Percentiles rank a stretch among this genome's conserved stretches.
phyloP scores from a whole-genome alignment of 2,329 filamentous ascomycete species.

The Colletotrichum falcatum region DNA sequence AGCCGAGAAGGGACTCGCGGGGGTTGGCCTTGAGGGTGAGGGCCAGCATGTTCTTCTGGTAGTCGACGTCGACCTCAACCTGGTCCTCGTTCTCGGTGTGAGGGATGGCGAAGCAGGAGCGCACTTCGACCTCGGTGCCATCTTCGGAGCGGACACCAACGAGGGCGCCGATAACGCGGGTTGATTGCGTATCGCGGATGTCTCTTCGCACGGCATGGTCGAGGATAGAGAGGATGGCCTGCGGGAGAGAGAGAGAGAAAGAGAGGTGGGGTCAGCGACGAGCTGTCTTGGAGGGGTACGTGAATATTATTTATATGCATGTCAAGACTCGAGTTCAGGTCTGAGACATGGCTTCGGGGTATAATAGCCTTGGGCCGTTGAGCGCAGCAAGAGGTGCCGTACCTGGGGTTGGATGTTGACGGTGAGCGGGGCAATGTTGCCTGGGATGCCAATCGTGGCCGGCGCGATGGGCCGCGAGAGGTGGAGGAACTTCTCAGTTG shows the following conservation, averaged over 20 bases:
- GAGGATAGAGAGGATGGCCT: constrained; percentile 81
- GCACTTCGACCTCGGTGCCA: constrained; percentile 95
- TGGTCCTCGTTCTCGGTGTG: constrained; percentile 99
- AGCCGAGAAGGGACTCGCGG: constrained; percentile 93
- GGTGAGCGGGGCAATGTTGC: constrained; percentile 89
- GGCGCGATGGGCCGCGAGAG: constrained; percentile 92
- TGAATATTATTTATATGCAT: neutral
- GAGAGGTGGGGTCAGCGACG: constrained; percentile 23
- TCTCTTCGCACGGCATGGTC: constrained; percentile 96
- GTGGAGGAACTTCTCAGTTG: constrained; percentile 90
- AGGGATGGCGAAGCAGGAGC: constrained; percentile 96
- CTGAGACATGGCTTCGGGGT: constrained; percentile 18
- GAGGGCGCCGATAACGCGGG: constrained; percentile 95
- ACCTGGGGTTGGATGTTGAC: constrained; percentile 97
- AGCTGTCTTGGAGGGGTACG: neutral
- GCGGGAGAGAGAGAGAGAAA: constrained; percentile 6
- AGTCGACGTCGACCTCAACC: constrained; percentile 99
- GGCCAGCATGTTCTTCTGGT: constrained; percentile 99
- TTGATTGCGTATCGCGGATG: constrained; percentile 79
- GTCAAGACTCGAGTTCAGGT: constrained; percentile 2
- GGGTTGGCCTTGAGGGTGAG: constrained; percentile 94
- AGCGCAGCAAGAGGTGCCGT: constrained; percentile 51
- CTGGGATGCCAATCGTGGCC: constrained; percentile 80
- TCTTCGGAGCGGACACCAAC: constrained; percentile 95
- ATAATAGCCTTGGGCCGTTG: constrained; percentile 4